Conservation (phyloP, 805 yeast species). For the Kurtzmaniella fragi region DNA sequence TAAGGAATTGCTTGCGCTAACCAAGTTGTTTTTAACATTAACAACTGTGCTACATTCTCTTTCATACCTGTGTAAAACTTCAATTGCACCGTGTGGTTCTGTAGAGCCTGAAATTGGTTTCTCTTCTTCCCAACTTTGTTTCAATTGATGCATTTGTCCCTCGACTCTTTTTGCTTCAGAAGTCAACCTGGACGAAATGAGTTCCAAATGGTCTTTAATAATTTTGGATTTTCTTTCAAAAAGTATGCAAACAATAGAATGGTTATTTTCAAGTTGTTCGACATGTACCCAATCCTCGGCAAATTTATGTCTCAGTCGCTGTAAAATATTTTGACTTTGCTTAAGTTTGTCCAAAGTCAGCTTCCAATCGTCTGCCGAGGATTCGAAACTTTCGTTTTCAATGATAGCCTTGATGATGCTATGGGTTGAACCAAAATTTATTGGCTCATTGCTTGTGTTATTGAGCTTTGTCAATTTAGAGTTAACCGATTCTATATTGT, state of each 20-base stretch:
- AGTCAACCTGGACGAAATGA: slow-evolving; percentile 36
- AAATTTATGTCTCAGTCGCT: slow-evolving; percentile 42
- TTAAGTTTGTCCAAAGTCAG: slow-evolving; percentile 7
- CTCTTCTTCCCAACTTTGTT: slow-evolving; percentile 43
- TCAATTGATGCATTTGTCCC: slow-evolving; percentile 22
- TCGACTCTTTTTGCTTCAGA: slow-evolving; percentile 34
- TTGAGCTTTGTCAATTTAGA: slow-evolving; percentile 26
- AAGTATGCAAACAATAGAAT: slow-evolving; percentile 36
- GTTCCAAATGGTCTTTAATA: slow-evolving; percentile 39
- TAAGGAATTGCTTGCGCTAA: slow-evolving; percentile 21
- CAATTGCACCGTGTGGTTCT: slow-evolving; percentile 41
- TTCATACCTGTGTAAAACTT: slow-evolving; percentile 23
- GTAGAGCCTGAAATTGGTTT: slow-evolving; percentile 43
- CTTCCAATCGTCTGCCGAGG: slow-evolving; percentile 11
- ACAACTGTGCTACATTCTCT: slow-evolving; percentile 6
- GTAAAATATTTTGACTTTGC: slow-evolving; percentile 31
- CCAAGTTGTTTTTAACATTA: slow-evolving; percentile 4
- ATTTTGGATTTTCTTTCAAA: slow-evolving; percentile 25
- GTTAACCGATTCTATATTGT: slow-evolving; percentile 23
- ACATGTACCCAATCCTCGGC: slow-evolving; percentile 52
- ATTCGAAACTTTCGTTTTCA: slow-evolving; percentile 9
- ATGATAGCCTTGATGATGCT: slow-evolving; percentile 36
- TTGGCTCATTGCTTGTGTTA: slow-evolving; percentile 8
- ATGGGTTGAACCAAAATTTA: slow-evolving; percentile 17
- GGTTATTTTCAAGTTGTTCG: slow-evolving; percentile 58